These are phyloP conservation scores for Mediolabrus comicus DNA, from an alignment of 108 stramenopile species.

Conservation along the genomic window DNA sequence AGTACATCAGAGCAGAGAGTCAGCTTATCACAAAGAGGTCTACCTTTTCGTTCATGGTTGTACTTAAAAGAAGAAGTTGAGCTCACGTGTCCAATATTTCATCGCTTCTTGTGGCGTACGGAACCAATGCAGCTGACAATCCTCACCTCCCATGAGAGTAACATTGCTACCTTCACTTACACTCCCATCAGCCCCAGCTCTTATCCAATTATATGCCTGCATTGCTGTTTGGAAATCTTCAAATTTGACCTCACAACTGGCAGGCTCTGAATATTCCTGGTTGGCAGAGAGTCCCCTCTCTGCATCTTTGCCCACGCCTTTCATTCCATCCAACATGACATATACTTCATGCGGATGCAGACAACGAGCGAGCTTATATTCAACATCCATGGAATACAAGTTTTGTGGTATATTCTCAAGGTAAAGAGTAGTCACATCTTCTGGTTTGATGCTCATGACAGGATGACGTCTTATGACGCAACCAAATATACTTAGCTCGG, in stretches of 20 bases:
- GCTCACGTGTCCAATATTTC: conserved; percentile 77
- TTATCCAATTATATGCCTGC: conserved; percentile 55
- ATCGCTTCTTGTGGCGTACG: conserved; percentile 66
- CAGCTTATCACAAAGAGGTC: not conserved
- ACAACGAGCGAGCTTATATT: conserved; percentile 54
- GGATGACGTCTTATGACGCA: conserved; percentile 70
- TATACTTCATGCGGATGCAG: conserved; percentile 59
- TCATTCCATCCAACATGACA: conserved; percentile 55
- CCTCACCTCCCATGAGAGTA: conserved; percentile 10
- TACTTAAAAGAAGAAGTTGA: conserved; percentile 29
- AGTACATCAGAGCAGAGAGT: no score
- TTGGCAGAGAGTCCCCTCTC: not conserved
- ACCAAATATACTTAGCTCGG: conserved; percentile 73
- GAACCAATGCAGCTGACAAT: conserved; percentile 66
- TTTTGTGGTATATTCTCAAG: conserved; percentile 63
- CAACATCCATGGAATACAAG: conserved; percentile 58
- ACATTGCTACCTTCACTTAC: conserved; percentile 11
- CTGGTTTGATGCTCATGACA: conserved; percentile 56
- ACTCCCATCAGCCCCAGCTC: conserved; percentile 12
- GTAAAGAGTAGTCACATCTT: conserved; percentile 58
- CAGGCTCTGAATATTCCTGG: conserved; percentile 23
- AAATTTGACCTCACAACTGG: conserved; percentile 69
- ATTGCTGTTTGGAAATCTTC: conserved; percentile 61
- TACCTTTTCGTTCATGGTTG: not conserved
- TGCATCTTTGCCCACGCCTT: conserved; percentile 24